A percentile compares a stretch with the other conserved stretches of the same genome.
These are phyloP conservation scores for Jamesozyma gamospora DNA, from an alignment of 805 yeast genomes.

Conservation along the genomic window DNA sequence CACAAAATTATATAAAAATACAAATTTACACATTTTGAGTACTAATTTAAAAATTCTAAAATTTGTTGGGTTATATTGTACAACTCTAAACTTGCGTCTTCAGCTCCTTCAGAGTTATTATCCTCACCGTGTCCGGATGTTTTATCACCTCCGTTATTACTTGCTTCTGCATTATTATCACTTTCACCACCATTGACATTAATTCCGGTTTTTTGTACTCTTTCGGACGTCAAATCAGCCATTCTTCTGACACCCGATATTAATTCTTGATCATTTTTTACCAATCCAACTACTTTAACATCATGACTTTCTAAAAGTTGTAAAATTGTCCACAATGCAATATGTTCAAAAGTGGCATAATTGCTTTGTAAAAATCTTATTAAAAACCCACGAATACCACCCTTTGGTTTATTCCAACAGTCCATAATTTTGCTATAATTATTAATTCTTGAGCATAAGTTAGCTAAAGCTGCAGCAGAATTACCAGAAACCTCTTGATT, in stretches of 20 bases:
- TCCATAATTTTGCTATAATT: slow-evolving; percentile 72
- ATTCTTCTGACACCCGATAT: slow-evolving; percentile 44
- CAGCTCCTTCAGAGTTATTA: slow-evolving; percentile 33
- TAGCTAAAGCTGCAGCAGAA: slow-evolving; percentile 96
- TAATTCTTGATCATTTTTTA: slow-evolving; percentile 45
- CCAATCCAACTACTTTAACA: slow-evolving; percentile 42
- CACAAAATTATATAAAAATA: neutral
- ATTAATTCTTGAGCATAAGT: slow-evolving; percentile 80
- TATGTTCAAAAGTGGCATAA: slow-evolving; percentile 93
- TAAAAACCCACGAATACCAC: slow-evolving; percentile 80
- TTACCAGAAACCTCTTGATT: slow-evolving; percentile 96
- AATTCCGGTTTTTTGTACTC: slow-evolving; percentile 22
- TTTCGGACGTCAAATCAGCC: slow-evolving; percentile 29
- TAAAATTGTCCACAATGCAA: slow-evolving; percentile 92
- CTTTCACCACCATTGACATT: slow-evolving; percentile 15
- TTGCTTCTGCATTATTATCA: slow-evolving; percentile 9
- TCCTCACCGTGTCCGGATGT: slow-evolving; percentile 20
- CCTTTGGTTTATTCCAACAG: slow-evolving; percentile 69
- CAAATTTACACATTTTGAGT: neutral
- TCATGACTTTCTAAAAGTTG: slow-evolving; percentile 87
- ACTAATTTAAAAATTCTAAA: slow-evolving; percentile 35
- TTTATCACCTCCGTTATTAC: slow-evolving; percentile 10
- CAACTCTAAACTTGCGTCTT: slow-evolving; percentile 55
- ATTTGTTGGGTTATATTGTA: slow-evolving; percentile 61
- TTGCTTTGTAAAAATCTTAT: slow-evolving; percentile 69